Base-by-base conservation (phyloP, 371 early-diverging fungal species). In the Haplosporangium sp. region DNA sequence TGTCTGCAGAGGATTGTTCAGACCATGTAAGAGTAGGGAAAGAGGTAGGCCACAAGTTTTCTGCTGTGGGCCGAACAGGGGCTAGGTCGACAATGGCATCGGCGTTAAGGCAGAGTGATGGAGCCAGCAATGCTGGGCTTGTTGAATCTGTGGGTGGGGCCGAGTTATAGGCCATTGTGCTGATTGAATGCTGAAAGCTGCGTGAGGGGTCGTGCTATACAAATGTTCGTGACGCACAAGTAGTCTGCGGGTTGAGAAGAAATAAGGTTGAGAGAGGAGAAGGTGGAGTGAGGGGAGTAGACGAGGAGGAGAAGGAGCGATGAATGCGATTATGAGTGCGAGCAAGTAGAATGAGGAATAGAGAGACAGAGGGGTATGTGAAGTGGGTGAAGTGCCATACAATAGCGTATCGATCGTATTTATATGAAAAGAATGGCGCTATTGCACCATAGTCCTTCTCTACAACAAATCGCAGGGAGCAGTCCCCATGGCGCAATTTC, bases 21-120 rank as follows among this genome's bases (percentile, higher is more conserved):
- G 79, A 77, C 79, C 79, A 77, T 45, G 79, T 23, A 23, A 77
- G 65, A 18, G 79, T 68, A 7, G 79, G 71, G 58, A 77, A 77
- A 13, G 69, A 61, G 0, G 52, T 41, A 5, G 71, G 71, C 23
- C 72, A 55, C 12, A 72, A 50, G 52, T 72, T 77, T 5, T 72
- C 62, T 29, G 43, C 45, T 9, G 57, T 46, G 23, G 72, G 68
- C 47, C 72, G 79, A 8, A 77, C 79, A 14, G 79, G 79, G 3
- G 79, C 79, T 0, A 77, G 68, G 64, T 77, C 79, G 40, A 55
- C 69, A 43, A 72, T 63, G 23, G 79, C 79, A 55, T 77, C 79
- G n/a, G 79, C 54, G 38, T 77, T 77, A 23, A 77, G 62, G 57
- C 79, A 77, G 11, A 77, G 64, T 5, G 79, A 77, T 14, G 79